These are phyloP conservation scores for Firmiana major DNA, from an alignment of 345 rosid species.

Conservation along the genomic window DNA sequence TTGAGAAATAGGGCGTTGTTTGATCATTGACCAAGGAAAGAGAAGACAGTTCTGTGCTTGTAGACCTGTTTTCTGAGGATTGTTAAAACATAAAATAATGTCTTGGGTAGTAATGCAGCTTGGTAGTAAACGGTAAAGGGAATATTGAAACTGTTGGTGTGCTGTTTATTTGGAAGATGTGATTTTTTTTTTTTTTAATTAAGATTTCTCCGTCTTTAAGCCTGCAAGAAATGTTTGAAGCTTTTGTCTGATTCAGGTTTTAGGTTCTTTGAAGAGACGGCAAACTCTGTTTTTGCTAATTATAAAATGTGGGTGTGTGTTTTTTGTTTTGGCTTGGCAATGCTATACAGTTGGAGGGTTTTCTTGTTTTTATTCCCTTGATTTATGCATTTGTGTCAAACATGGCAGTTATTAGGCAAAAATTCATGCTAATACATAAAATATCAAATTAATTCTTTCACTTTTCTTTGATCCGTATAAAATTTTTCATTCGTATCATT, in stretches of 20 bases:
- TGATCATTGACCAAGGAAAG: slow-evolving; percentile 15
- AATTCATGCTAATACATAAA: no score
- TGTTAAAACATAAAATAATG: background rate
- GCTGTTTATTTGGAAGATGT: background rate
- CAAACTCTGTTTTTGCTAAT: background rate
- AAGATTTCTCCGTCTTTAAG: background rate
- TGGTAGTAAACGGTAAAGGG: slow-evolving; percentile 10
- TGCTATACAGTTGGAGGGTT: background rate
- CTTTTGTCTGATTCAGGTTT: background rate
- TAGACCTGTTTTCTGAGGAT: background rate
- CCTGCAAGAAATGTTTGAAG: background rate
- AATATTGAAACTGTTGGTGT: slow-evolving; percentile 5
- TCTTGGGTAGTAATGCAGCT: background rate
- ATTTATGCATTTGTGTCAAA: no score
- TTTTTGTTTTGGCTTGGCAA: background rate
- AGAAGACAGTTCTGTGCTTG: background rate
- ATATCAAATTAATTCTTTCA: no score
- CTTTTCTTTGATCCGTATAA: no score
- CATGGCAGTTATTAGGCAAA: no score
- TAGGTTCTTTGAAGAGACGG: background rate
- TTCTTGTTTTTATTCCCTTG: no score
- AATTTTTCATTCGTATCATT: no score
- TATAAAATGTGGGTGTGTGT: background rate
- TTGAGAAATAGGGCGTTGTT: background rate
- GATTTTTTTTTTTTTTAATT: background rate